phyloP scores from a whole-genome alignment of 116 monocot genomes.

The Iris pallida region DNA sequence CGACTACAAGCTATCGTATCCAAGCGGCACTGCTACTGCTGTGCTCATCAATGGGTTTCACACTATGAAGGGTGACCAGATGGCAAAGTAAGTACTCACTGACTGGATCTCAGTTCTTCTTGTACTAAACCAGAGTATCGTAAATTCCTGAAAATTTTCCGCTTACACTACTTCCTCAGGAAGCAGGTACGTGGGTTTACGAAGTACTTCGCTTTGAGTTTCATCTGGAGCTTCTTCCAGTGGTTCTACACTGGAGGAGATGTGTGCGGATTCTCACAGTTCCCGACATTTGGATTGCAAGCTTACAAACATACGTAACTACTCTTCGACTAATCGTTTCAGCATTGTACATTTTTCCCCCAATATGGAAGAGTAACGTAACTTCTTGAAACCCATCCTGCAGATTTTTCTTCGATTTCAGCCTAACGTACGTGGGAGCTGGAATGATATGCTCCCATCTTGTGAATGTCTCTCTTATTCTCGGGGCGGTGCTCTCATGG shows the following conservation, averaged over 20 bases:
- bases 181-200: constrained; percentile 66
- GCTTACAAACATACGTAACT: constrained; percentile 88
- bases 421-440: constrained; percentile 48
- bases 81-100: constrained; percentile 52
- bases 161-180: constrained; percentile 25
- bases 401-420: constrained; percentile 60
- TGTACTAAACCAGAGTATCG: not conserved
- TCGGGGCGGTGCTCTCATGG: constrained; percentile 54
- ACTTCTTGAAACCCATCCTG: not conserved
- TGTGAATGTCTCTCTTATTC: constrained; percentile 43
- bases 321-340: not conserved
- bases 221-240: constrained; percentile 90
- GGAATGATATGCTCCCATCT: constrained; percentile 61
- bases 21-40: constrained; percentile 92
- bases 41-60: constrained; percentile 97
- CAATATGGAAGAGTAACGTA: not conserved
- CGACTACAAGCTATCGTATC: constrained; percentile 81
- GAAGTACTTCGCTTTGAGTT: constrained; percentile 68
- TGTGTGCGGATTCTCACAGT: constrained; percentile 73
- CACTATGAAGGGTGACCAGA: constrained; percentile 56
- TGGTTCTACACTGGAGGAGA: constrained; percentile 91
- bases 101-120: not conserved
- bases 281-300: constrained; percentile 83
- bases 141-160: not conserved
- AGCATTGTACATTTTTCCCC: not conserved